phyloP scores from a whole-genome alignment of 139 green algal genomes.

The Spirogloea muscicola region DNA sequence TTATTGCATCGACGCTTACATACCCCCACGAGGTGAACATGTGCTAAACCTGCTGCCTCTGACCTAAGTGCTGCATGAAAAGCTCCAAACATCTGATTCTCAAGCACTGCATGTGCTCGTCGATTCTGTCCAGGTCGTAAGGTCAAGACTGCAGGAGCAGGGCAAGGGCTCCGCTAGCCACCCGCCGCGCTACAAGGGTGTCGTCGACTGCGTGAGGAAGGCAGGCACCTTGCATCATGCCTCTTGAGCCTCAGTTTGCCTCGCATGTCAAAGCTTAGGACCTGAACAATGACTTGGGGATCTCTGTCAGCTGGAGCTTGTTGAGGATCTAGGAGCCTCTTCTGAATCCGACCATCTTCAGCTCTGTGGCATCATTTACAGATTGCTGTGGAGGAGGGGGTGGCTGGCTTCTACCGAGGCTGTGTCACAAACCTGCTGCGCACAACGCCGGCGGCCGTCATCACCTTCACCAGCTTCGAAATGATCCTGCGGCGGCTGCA shows the following conservation, averaged over 20 bases:
- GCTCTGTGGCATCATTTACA: no score
- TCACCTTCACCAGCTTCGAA: slow-evolving; percentile 97
- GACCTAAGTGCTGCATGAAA: neutral
- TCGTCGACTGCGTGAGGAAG: slow-evolving; percentile 35
- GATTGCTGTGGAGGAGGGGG: slow-evolving; percentile 56
- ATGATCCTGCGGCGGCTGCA: slow-evolving; percentile 76
- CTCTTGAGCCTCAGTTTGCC: neutral
- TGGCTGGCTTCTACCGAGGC: slow-evolving; percentile 72
- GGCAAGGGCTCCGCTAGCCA: slow-evolving; percentile 42
- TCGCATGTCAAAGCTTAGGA: no score
- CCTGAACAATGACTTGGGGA: no score
- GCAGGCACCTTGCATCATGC: neutral
- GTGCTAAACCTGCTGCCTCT: neutral
- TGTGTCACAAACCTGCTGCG: slow-evolving; percentile 88
- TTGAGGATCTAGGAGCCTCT: no score
- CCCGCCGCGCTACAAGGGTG: slow-evolving; percentile 17
- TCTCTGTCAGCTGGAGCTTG: no score
- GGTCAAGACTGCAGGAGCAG: slow-evolving; percentile 84
- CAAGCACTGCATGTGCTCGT: no score
- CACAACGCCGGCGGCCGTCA: slow-evolving; percentile 90
- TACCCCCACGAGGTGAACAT: slow-evolving; percentile 89
- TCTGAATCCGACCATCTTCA: no score
- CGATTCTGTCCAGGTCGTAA: slow-evolving; percentile 73
- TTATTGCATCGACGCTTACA: slow-evolving; percentile 89
- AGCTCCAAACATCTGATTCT: no score